These are phyloP conservation scores for Maudiozyma serrabonitensis DNA, from an alignment of 805 yeast genomes.

Conservation along the genomic window DNA sequence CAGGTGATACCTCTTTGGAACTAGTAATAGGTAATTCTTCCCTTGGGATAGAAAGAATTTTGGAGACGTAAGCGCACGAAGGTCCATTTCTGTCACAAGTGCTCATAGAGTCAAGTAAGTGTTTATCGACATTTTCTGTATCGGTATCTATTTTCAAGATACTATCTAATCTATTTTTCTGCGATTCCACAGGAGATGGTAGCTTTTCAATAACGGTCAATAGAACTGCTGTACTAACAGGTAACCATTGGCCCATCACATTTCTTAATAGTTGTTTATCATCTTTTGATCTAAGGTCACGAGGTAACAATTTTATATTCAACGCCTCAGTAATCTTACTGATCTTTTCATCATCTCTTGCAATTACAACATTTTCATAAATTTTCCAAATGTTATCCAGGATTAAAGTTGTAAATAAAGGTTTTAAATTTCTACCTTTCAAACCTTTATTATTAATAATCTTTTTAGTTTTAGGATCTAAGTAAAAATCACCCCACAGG, in stretches of 20 bases:
- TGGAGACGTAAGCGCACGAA: constrained; percentile 72
- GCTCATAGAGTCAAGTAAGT: constrained; percentile 46
- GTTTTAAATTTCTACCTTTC: constrained; percentile 56
- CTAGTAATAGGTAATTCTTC: constrained; percentile 61
- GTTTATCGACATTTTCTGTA: constrained; percentile 34
- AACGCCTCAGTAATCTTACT: constrained; percentile 67
- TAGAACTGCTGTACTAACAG: constrained; percentile 77
- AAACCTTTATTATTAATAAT: constrained; percentile 58
- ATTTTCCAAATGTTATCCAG: constrained; percentile 89
- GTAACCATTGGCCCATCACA: constrained; percentile 89
- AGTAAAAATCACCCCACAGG: constrained; percentile 90
- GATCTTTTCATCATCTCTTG: constrained; percentile 59
- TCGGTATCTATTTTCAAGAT: constrained; percentile 37
- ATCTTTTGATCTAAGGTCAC: constrained; percentile 77
- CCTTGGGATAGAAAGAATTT: constrained; percentile 78
- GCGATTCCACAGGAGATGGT: constrained; percentile 78
- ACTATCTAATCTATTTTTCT: constrained; percentile 56
- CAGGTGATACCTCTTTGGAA: constrained; percentile 35
- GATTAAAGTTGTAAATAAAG: constrained; percentile 78
- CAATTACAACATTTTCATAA: constrained; percentile 58
- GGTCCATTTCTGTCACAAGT: constrained; percentile 62
- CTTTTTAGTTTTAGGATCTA: constrained; percentile 84
- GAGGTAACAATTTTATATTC: constrained; percentile 55
- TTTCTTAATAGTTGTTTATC: constrained; percentile 49
- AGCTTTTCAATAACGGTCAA: constrained; percentile 75